Conservation (phyloP, 805 yeast species). For the Cyberlindnera euphorbiae region DNA sequence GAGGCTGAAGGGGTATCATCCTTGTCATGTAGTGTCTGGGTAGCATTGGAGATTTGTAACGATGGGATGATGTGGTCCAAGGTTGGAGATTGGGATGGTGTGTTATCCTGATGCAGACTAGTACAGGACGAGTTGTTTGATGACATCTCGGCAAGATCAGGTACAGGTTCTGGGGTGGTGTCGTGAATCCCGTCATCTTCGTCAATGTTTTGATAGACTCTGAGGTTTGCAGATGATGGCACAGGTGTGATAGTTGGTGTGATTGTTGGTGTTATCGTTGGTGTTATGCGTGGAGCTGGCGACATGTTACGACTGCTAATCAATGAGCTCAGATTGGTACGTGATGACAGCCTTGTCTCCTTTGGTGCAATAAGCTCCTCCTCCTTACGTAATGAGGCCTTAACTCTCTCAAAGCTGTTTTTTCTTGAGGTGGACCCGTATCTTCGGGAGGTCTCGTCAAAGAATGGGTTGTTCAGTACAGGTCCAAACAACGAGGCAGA, state of each 20-base stretch:
- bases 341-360: constrained; percentile 1
- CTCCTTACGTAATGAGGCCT: constrained; percentile 11
- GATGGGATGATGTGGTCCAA: background rate
- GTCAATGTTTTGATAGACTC: constrained; percentile 23
- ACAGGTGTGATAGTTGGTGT: constrained; percentile 4
- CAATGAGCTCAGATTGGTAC: background rate
- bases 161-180: constrained; percentile 10
- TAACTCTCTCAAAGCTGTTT: constrained; percentile 13
- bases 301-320: too few species aligned
- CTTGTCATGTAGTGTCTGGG: too few species aligned
- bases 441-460: constrained; percentile 4
- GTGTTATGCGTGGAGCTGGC: too few species aligned
- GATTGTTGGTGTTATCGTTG: constrained; percentile 8
- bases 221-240: constrained; percentile 3
- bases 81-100: background rate
- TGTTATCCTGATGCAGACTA: constrained; percentile 13
- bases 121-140: constrained; percentile 25
- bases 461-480: constrained; percentile 20
- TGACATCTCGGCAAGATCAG: constrained; percentile 23
- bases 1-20: background rate
- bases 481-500: constrained; percentile 26
- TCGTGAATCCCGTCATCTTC: constrained; percentile 23
- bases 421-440: constrained; percentile 5
- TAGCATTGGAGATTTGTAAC: too few species aligned
- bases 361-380: constrained; percentile 13